Evolutionary conservation across 139 green algal genomes (phyloP), one percentile per base, ranked within the genome.

Genomic region (Closterium sp.): DNA sequence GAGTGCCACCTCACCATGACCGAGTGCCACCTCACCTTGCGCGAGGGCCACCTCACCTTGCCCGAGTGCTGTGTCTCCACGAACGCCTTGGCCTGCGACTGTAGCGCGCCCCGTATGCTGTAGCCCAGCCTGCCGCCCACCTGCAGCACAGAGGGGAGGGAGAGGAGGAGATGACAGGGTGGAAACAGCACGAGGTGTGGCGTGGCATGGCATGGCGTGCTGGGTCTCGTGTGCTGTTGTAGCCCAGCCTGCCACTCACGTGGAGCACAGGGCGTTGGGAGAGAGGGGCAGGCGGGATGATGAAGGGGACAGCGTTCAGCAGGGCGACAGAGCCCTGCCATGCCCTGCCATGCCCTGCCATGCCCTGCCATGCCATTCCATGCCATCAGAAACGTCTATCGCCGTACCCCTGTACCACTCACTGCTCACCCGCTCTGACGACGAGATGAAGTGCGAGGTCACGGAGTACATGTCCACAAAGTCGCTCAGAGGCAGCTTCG

Each of bases 1-100:
- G n/a, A n/a, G n/a, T n/a, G n/a, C n/a, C n/a, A n/a, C n/a, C n/a
- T n/a, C n/a, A n/a, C n/a, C n/a, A n/a, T n/a, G n/a, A n/a, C n/a
- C n/a, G n/a, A n/a, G n/a, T n/a, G n/a, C n/a, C n/a, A n/a, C n/a
- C n/a, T n/a, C n/a, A n/a, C n/a, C n/a, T n/a, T n/a, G n/a, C n/a
- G n/a, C n/a, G n/a, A n/a, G n/a, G n/a, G n/a, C n/a, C 16, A 4
- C 28, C 84, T 84, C 32, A 94, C 89, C 89, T 86, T 84, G 1
- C 16, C 0, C 19, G 33, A 34, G 83, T 94, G 92, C 9, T 91
- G 85, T 9, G 90, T 87, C 16, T 98, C 96, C 87, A 98, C 88
- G 76, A 95, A 96, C 0, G 94, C 93, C 66, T 95, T 96, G 93
- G 95, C 96, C 92, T 98, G 96, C 81, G 93, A 91, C 93, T 98